Evolutionary conservation across 2,329 filamentous ascomycete genomes (phyloP).

Genomic region (Rasamsonia emersonii): DNA sequence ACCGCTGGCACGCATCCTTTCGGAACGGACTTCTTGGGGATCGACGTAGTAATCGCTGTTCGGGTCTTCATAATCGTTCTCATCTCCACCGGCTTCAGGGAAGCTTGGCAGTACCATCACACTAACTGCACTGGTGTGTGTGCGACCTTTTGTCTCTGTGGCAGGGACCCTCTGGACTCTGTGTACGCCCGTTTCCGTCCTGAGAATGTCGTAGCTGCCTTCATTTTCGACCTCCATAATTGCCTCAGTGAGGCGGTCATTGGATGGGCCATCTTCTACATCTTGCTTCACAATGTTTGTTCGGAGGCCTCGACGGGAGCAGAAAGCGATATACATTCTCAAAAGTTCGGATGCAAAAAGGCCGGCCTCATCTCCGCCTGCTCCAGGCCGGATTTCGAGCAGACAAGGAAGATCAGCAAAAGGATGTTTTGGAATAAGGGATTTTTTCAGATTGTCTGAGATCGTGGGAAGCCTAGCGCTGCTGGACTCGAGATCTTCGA

Average conservation of each 20-base stretch:
- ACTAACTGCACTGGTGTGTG: constrained; percentile 85
- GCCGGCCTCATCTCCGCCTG: constrained; percentile 82
- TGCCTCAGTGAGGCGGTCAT: constrained; percentile 71
- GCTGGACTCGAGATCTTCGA: constrained; percentile 63
- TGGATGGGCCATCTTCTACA: constrained; percentile 56
- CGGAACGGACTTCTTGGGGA: constrained; percentile 68
- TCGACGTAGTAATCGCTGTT: constrained; percentile 88
- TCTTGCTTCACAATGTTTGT: constrained; percentile 72
- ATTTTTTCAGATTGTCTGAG: constrained; percentile 60
- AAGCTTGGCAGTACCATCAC: constrained; percentile 89
- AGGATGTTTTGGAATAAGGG: constrained; percentile 77
- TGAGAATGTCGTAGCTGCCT: constrained; percentile 72
- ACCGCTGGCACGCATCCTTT: constrained; percentile 86
- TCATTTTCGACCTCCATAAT: constrained; percentile 71
- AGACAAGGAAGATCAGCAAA: constrained; percentile 87
- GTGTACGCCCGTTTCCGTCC: constrained; percentile 88
- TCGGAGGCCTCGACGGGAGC: constrained; percentile 58
- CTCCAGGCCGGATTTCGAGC: constrained; percentile 83
- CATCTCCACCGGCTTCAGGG: constrained; percentile 44
- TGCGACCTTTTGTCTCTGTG: constrained; percentile 83
- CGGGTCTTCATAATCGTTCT: constrained; percentile 62
- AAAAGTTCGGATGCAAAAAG: constrained; percentile 83
- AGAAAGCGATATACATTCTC: constrained; percentile 81
- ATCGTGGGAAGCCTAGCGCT: constrained; percentile 53
- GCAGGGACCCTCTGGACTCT: constrained; percentile 87